These are phyloP conservation scores for Tuber calosporum DNA, from an alignment of 495 filamentous ascomycete genomes.

Conservation along the genomic window DNA sequence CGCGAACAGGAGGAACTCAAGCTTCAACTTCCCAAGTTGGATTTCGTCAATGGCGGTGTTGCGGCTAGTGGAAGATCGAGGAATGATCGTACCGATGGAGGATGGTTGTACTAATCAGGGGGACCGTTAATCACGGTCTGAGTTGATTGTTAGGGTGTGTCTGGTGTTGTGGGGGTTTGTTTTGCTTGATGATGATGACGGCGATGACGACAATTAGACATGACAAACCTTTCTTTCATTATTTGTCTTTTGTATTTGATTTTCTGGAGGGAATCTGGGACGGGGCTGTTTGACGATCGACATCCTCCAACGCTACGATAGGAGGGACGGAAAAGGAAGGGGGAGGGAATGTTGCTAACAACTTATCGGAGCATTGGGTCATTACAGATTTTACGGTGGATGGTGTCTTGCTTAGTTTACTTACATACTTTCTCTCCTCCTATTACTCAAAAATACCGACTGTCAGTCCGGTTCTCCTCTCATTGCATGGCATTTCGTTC, in stretches of 20 bases:
- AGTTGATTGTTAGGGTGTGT: background rate
- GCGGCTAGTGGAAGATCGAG: constrained; percentile 10
- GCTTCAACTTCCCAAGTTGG: constrained; percentile 30
- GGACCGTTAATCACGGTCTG: background rate
- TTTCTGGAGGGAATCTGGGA: background rate
- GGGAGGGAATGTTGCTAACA: background rate
- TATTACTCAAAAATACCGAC: background rate
- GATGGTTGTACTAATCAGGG: constrained; percentile 28
- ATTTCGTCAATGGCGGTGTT: constrained; percentile 24
- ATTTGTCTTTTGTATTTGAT: background rate
- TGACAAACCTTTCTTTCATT: background rate
- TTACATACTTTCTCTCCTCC: background rate
- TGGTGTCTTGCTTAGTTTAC: background rate
- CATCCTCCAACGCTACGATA: background rate
- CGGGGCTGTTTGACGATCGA: background rate
- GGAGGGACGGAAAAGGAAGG: background rate
- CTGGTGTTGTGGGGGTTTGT: background rate
- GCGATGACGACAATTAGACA: background rate
- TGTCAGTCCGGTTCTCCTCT: background rate
- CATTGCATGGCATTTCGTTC: background rate
- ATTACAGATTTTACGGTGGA: background rate
- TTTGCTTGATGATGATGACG: background rate
- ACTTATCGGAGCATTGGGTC: background rate
- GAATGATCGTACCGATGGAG: constrained; percentile 9
- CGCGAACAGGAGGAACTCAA: constrained; percentile 29